These are phyloP conservation scores for Penstemon eatonii DNA, from an alignment of 257 asterid species.

Conservation along the genomic window DNA sequence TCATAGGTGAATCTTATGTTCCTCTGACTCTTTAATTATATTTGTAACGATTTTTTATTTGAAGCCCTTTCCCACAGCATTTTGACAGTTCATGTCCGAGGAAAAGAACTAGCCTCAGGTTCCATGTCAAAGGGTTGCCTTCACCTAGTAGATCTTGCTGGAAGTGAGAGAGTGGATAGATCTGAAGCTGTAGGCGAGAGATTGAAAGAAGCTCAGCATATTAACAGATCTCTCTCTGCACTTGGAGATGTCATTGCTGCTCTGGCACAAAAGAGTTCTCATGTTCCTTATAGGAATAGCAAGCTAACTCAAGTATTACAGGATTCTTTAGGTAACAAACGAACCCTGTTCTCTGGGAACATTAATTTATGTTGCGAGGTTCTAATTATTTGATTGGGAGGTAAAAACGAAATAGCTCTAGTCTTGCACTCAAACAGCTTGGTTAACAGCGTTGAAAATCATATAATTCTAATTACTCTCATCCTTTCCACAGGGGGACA, in stretches of 20 bases:
- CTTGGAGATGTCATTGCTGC: constrained; percentile 94
- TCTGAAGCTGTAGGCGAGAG: constrained; percentile 95
- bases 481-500: constrained; percentile 50
- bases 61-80: constrained; percentile 50
- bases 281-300: constrained; percentile 89
- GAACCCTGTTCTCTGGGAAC: not conserved
- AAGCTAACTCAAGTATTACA: constrained; percentile 92
- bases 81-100: constrained; percentile 87
- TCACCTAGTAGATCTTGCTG: constrained; percentile 90
- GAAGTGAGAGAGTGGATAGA: constrained; percentile 88
- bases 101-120: constrained; percentile 79
- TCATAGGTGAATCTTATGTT: constrained; percentile 55
- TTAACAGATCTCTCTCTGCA: constrained; percentile 85
- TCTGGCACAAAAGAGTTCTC: constrained; percentile 84
- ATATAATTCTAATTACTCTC: constrained; percentile 4
- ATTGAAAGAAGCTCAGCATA: constrained; percentile 90
- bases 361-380: not conserved
- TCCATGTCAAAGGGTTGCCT: constrained; percentile 76
- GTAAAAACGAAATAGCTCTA: not conserved
- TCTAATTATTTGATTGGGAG: constrained; percentile 4
- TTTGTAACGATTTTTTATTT: constrained; percentile 5
- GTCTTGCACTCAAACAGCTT: not conserved
- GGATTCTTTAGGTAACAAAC: constrained; percentile 72
- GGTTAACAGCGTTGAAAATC: not conserved
- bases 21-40: not conserved